phyloP scores from a whole-genome alignment of 2,329 filamentous ascomycete species.

The Penicillium sp. region DNA sequence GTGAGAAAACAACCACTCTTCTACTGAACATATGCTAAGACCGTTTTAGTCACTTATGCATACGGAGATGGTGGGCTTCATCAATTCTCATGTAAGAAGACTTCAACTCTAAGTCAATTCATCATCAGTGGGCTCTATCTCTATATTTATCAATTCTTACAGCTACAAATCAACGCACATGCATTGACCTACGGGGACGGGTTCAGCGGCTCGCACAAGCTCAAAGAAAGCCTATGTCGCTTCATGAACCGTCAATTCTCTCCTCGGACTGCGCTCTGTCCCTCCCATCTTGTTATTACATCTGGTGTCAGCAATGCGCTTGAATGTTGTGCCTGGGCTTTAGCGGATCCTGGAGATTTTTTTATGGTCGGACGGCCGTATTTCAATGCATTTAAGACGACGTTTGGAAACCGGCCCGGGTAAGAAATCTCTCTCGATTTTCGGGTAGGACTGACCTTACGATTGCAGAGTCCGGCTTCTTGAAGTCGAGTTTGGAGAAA shows the following conservation, averaged over 20 bases:
- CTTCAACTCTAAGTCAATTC: not conserved
- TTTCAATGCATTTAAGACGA: constrained; percentile 51
- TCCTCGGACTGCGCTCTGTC: constrained; percentile 17
- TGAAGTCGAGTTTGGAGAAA: constrained; percentile 45
- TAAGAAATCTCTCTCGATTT: not conserved
- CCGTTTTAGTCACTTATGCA: constrained; percentile 14
- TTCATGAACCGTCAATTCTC: constrained; percentile 31
- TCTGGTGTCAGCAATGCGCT: constrained; percentile 30
- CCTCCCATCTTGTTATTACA: constrained; percentile 28
- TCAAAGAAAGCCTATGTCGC: constrained; percentile 28
- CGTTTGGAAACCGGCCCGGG: constrained; percentile 46
- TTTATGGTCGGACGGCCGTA: constrained; percentile 32
- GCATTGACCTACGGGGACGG: constrained; percentile 35
- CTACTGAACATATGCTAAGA: not conserved
- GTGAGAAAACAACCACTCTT: constrained; percentile 6
- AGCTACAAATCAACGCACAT: constrained; percentile 11
- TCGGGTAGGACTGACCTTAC: not conserved
- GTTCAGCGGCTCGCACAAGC: constrained; percentile 19
- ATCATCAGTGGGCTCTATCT: not conserved
- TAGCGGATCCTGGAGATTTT: constrained; percentile 28
- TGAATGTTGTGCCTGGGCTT: constrained; percentile 28
- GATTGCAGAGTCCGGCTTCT: constrained; percentile 38
- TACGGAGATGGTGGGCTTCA: constrained; percentile 11
- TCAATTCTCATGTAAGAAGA: constrained; percentile 11
- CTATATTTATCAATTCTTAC: not conserved